Evolutionary conservation across 257 asterid genomes (phyloP).

Genomic region (Ilex aquifolium): DNA sequence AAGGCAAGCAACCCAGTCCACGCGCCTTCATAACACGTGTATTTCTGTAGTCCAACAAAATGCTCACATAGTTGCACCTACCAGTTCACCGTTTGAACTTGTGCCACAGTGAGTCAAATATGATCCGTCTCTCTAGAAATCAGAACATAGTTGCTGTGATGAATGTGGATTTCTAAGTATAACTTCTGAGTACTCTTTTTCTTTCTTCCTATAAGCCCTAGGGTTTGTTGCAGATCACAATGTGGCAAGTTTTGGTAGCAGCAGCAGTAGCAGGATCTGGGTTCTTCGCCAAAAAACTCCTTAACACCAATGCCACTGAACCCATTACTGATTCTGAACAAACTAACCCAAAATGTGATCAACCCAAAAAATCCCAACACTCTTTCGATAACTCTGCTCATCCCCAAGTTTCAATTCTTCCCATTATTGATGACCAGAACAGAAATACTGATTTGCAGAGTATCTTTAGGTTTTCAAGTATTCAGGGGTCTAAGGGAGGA

Average conservation of each 20-base stretch:
- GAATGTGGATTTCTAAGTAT: no score
- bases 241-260: slow-evolving; percentile 69
- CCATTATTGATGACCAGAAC: slow-evolving; percentile 17
- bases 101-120: slow-evolving; percentile 12
- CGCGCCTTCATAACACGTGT: no score
- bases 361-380: neutral
- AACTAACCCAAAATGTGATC: slow-evolving; percentile 13
- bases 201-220: slow-evolving; percentile 1
- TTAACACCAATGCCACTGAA: slow-evolving; percentile 24
- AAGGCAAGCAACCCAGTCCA: no score
- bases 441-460: slow-evolving; percentile 8
- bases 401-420: slow-evolving; percentile 24
- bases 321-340: slow-evolving; percentile 19
- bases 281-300: slow-evolving; percentile 60
- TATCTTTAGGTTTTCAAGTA: slow-evolving; percentile 59
- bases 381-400: slow-evolving; percentile 1
- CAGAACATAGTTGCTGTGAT: no score
- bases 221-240: slow-evolving; percentile 14
- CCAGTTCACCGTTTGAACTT: slow-evolving; percentile 11
- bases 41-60: no score
- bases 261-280: slow-evolving; percentile 83
- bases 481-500: neutral
- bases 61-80: no score
- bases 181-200: neutral
- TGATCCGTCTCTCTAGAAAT: neutral